A percentile compares a stretch with the other conserved stretches of the same genome.
Evolutionary conservation across 2,329 filamentous ascomycete species (phyloP).

Genomic region (Orbilia javanica): DNA sequence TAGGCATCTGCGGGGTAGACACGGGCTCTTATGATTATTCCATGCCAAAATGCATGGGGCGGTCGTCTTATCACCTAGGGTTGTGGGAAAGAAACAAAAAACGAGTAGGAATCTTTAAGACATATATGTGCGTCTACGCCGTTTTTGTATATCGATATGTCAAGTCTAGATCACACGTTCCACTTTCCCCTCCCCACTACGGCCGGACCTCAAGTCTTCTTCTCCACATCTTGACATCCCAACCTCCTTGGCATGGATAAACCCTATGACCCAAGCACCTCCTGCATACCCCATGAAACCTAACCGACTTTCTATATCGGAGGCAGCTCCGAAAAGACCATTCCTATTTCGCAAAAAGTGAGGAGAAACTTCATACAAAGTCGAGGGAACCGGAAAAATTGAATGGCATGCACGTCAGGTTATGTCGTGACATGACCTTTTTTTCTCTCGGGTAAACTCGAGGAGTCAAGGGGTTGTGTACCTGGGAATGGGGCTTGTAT

Average conservation of each 20-base stretch:
- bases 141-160: conserved; percentile 13
- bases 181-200: not conserved
- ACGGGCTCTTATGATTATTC: not conserved
- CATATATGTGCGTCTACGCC: conserved; percentile 29
- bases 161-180: not conserved
- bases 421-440: not conserved
- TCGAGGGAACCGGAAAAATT: conserved; percentile 1
- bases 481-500: conserved; percentile 15
- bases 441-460: conserved; percentile 6
- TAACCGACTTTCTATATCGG: conserved; percentile 15
- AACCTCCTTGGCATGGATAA: conserved; percentile 23
- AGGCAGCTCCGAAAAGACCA: conserved; percentile 19
- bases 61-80: not conserved
- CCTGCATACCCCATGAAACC: conserved; percentile 25
- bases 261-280: conserved; percentile 20
- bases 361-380: not conserved
- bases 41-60: not conserved
- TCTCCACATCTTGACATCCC: conserved; percentile 17
- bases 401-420: not conserved
- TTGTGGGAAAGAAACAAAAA: not conserved
- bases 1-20: conserved; percentile 25
- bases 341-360: conserved; percentile 10
- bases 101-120: conserved; percentile 8
- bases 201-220: not conserved
- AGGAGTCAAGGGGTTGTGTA: not conserved